Evolutionary conservation across 2,329 filamentous ascomycete species (phyloP).

Genomic region (Aspergillus hiratsukae): DNA sequence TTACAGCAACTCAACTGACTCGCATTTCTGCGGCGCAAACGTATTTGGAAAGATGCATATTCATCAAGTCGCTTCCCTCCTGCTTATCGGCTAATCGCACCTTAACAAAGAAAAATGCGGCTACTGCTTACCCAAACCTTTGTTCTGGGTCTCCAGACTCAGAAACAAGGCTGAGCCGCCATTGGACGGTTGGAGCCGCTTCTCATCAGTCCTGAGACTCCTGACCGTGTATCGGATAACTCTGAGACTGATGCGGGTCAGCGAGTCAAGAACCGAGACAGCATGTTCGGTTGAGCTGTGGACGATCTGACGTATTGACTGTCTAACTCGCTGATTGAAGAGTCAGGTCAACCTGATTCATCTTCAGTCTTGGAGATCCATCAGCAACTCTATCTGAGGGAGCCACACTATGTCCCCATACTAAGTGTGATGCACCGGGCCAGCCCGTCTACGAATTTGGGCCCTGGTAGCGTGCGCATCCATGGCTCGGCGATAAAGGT

Average conservation of each 20-base stretch:
- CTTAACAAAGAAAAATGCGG: neutral
- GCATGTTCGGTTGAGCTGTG: too few species aligned
- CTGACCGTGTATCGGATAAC: neutral
- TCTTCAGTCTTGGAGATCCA: neutral
- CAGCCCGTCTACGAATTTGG: conserved; percentile 9
- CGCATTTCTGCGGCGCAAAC: neutral
- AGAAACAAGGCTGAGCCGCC: neutral
- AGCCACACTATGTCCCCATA: neutral
- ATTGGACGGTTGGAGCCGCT: neutral
- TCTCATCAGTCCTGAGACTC: neutral
- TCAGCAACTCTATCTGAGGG: neutral
- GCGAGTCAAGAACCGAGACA: neutral
- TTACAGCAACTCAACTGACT: neutral
- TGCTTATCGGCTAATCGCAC: neutral
- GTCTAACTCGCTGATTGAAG: neutral
- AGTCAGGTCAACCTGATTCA: neutral
- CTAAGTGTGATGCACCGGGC: conserved; percentile 5
- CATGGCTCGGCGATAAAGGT: neutral
- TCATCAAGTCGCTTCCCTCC: neutral
- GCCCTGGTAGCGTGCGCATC: conserved; percentile 9
- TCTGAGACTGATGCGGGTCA: neutral
- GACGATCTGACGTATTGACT: neutral
- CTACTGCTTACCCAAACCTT: neutral
- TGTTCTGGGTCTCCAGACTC: neutral
- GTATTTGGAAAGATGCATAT: neutral